These are phyloP conservation scores for Paramecium biaurelia DNA, from an alignment of 73 alveolate species.

Conservation along the genomic window DNA sequence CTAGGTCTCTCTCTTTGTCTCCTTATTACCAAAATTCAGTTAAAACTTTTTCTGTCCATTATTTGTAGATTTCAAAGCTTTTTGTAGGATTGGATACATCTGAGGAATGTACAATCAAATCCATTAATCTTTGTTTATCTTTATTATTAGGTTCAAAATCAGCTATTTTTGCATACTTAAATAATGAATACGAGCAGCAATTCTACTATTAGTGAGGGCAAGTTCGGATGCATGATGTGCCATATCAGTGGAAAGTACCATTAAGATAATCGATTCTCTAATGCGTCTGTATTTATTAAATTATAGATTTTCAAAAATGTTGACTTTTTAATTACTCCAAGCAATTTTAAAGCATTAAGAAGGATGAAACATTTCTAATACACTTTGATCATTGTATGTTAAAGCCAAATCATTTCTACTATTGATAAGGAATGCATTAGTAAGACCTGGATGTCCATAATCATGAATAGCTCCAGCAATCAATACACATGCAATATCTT, in stretches of 20 bases:
- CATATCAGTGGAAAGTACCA: slow-evolving; percentile 89
- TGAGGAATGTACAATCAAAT: slow-evolving; percentile 70
- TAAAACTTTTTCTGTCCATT: slow-evolving; percentile 72
- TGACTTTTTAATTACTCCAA: not conserved
- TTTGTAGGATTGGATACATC: slow-evolving; percentile 82
- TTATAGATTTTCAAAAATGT: slow-evolving; percentile 60
- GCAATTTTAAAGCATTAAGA: slow-evolving; percentile 71
- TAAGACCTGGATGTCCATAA: slow-evolving; percentile 85
- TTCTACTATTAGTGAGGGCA: slow-evolving; percentile 65
- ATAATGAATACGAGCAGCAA: slow-evolving; percentile 59
- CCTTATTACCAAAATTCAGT: slow-evolving; percentile 82
- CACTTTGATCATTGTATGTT: slow-evolving; percentile 80
- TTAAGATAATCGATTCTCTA: slow-evolving; percentile 77
- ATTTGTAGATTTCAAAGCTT: slow-evolving; percentile 66
- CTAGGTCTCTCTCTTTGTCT: slow-evolving; percentile 74
- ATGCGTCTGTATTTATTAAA: slow-evolving; percentile 66
- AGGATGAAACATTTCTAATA: slow-evolving; percentile 84
- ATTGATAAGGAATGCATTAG: slow-evolving; percentile 80
- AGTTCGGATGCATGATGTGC: slow-evolving; percentile 82
- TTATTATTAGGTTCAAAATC: slow-evolving; percentile 73
- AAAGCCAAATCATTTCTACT: slow-evolving; percentile 81
- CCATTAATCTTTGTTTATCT: slow-evolving; percentile 72
- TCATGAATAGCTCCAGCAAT: slow-evolving; percentile 87
- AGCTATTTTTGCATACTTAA: not conserved
- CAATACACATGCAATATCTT: slow-evolving; percentile 75